Evolutionary conservation across 495 filamentous ascomycete species (phyloP), one percentile per base, ranked within the genome.

Genomic region (Tuber magnatum): DNA sequence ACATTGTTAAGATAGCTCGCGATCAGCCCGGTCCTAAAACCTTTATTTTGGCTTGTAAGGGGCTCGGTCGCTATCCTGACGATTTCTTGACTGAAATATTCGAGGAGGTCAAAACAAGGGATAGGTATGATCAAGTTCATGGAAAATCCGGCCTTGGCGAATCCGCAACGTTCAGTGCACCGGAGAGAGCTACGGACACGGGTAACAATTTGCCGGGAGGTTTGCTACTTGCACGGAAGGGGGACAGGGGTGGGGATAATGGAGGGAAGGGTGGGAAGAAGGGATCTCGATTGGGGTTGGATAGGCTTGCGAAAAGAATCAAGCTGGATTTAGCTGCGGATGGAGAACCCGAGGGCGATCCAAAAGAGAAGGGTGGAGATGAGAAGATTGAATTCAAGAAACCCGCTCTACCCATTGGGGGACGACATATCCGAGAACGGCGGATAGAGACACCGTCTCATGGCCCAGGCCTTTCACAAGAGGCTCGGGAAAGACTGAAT

Each of bases 341-440:
- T 39, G 81, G 69, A 12, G 81, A 80, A 5, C 68, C 40, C 35
- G 79, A 73, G 12, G 42, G 28, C n/a, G 65, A n/a, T 38, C 1
- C 72, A 16, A 56, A 51, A 24, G 70, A 56, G 24, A 61, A 39
- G 22, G 68, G 39, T 16, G 72, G 38, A 40, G 72, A 75, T 65
- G 80, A 77, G 65, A 75, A 74, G 68, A 75, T 83, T 6, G 81
- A 83, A 51, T 83, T 83, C 48, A 82, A 81, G 72, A 83, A 83
- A 65, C 81, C 81, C 8, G 78, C 81, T 1, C 61, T 83, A 28
- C 81, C 81, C 1, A 42, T 81, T 6, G 69, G 70, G 10, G 69
- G 75, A 8, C 71, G 81, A 8, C 81, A 83, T 46, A 79, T 83
- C 46, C 70, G 81, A 2, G 81, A 83, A 46, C 76, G 79, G 18